Base-by-base conservation (phyloP, 768 basidiomycete species). In the Phallus indusiatus region DNA sequence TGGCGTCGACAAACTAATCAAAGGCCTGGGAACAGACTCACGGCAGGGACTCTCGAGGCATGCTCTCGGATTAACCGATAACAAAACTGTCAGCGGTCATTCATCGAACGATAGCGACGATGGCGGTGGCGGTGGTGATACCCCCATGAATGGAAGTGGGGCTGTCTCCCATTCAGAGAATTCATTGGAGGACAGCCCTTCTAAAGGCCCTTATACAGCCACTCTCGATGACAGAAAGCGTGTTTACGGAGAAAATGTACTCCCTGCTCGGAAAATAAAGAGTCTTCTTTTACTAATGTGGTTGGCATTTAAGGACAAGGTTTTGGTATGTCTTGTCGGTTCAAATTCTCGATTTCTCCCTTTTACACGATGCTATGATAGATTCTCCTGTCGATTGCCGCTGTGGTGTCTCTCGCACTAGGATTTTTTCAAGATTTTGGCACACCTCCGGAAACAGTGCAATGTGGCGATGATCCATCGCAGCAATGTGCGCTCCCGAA, bases 341-440 rank as follows among this genome's bases (percentile, higher is more conserved):
- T 36, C n/a, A n/a, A n/a, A n/a, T n/a, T n/a, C n/a, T n/a, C n/a
- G n/a, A n/a, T n/a, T 20, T 59, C 53, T 47, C 37, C 59, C 59
- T 51, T 11, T 14, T n/a, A 35, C 34, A 36, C 46, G 48, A 35
- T 33, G 28, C 47, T 36, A 47, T 17, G 46, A 7, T 67, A 94
- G 90, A 81, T 98, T 61, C 69, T 99, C 53, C 80, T 98, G 42
- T 91, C 90, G 17, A 82, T 98, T 67, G 92, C 95, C 51, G 96
- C 96, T 2, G 82, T 90, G 42, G 80, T 99, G 46, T 96, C 96
- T 16, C 77, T 99, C 49, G 94, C 93, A 12, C 82, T 98, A 14
- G 96, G 96, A 18, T 74, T 99, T 28, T 96, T 96, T 72, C 89
- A 95, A 69, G 92, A 94, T 68, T 88, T 97, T 68, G 95, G 94